A percentile compares a stretch with the other conserved stretches of the same genome.
phyloP scores from a whole-genome alignment of 1,284 basidiomycete genomes.

The Moesziomyces sp. region DNA sequence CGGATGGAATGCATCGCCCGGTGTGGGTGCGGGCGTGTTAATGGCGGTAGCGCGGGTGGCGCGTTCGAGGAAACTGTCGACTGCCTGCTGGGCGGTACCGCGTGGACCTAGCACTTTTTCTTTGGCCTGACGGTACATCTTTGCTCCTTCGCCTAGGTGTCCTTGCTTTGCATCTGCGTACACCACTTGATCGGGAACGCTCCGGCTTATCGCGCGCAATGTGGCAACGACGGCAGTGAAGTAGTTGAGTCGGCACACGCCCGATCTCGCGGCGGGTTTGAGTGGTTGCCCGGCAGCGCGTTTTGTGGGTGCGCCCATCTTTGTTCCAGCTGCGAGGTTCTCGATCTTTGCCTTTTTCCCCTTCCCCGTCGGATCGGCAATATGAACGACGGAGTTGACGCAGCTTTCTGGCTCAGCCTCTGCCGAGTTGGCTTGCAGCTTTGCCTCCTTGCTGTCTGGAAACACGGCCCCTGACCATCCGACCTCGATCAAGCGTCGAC shows the following conservation, averaged over 20 bases:
- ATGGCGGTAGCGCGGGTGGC: constrained; percentile 19
- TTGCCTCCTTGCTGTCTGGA: constrained; percentile 18
- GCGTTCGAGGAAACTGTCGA: constrained; percentile 17
- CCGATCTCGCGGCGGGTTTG: constrained; percentile 23
- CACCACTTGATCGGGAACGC: neutral
- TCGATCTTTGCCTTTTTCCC: constrained; percentile 9
- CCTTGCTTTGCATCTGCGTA: constrained; percentile 33
- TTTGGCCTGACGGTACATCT: constrained; percentile 17
- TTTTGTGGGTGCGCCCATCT: constrained; percentile 34
- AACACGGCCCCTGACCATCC: constrained; percentile 15
- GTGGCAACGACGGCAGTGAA: constrained; percentile 13
- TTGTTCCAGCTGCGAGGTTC: constrained; percentile 31
- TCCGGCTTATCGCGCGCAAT: neutral
- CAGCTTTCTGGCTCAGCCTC: constrained; percentile 17
- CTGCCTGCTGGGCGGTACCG: constrained; percentile 1
- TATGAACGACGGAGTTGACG: constrained; percentile 23
- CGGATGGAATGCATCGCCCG: too few species aligned
- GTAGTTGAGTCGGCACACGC: constrained; percentile 21
- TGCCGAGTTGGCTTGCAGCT: constrained; percentile 9
- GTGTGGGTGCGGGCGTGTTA: neutral
- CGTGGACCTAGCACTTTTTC: constrained; percentile 17
- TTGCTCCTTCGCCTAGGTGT: constrained; percentile 5
- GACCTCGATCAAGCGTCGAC: neutral
- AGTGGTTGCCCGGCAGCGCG: constrained; percentile 13
- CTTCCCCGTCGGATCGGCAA: neutral